Base-by-base conservation (phyloP, 2,329 filamentous ascomycete genomes). In the Penicillium brasilianum region DNA sequence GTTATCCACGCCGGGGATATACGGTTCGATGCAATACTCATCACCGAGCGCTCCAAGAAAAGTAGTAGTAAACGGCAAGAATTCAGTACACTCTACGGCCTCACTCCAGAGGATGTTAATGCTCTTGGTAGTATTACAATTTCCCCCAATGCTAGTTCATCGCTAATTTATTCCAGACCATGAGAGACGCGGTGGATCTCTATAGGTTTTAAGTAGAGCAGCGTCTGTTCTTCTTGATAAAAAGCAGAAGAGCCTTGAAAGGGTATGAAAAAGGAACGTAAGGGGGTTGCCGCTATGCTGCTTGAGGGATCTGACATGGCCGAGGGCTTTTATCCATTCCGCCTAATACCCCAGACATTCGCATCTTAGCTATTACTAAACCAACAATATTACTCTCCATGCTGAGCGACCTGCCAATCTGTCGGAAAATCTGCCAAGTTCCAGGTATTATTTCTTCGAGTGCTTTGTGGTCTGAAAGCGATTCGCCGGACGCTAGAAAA, bases 1-100 rank as follows among this genome's bases (percentile, higher is more conserved):
- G 30, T 41, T 30, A 60, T 60, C 36, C 20, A 60, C 53, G 37
- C 16, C 37, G 54, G 59, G 49, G 59, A 61, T 49, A 30, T 61
- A 22, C 54, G 54, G n/a, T 54, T 53, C 16, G 46, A 60, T 52
- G 22, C 48, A 18, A 57, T 61, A 41, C 54, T 58, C 46, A 41
- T 58, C 16, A 58, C 54, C 32, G 55, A 57, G 32, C 48, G 49
- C 55, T 61, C 54, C 39, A 53, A 39, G 46, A 54, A 37, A 28
- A 61, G 10, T 9, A 61, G 54, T 32, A 54, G 41, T 10, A 54
- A 57, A 61, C 54, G 59, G 54, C 11, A 43, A 48, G 48, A 18
- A 30, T 61, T 58, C 48, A 20, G 37, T 46, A 54, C 36, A 8
- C 54, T 57, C 22, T 58, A 61, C 58, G 58, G 44, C 22, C 53